These are phyloP conservation scores for Arthrobotrys musiformis DNA, from an alignment of 2,329 filamentous ascomycete genomes.

Conservation along the genomic window DNA sequence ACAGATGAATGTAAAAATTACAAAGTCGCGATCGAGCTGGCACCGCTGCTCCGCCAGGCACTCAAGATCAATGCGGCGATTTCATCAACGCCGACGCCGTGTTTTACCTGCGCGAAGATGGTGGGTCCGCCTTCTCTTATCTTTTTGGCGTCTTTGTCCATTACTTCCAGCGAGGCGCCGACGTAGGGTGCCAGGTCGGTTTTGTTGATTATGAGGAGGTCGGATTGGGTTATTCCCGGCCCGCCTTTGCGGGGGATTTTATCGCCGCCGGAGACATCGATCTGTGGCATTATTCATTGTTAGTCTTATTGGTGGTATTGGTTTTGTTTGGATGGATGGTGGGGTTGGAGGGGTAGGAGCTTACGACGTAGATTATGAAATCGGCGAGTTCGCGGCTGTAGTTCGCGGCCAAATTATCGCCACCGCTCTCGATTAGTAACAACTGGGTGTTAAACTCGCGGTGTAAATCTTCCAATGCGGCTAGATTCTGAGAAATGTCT, in stretches of 20 bases:
- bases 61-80: slow-evolving; percentile 89
- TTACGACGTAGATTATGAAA: slow-evolving; percentile 89
- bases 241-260: slow-evolving; percentile 97
- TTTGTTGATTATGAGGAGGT: slow-evolving; percentile 95
- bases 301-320: neutral
- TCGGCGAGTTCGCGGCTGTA: slow-evolving; percentile 95
- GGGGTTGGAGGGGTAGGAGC: slow-evolving; percentile 3
- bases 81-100: slow-evolving; percentile 82
- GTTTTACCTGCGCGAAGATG: slow-evolving; percentile 97
- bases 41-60: slow-evolving; percentile 91
- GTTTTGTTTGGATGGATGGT: neutral
- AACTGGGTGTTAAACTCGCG: slow-evolving; percentile 81
- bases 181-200: slow-evolving; percentile 91
- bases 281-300: slow-evolving; percentile 62
- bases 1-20: neutral
- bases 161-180: slow-evolving; percentile 85
- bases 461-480: slow-evolving; percentile 89
- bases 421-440: slow-evolving; percentile 92
- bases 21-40: slow-evolving; percentile 63
- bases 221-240: slow-evolving; percentile 95
- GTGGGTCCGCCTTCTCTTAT: slow-evolving; percentile 96
- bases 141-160: slow-evolving; percentile 93
- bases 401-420: slow-evolving; percentile 96
- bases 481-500: slow-evolving; percentile 93
- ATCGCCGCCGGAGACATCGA: slow-evolving; percentile 94